Evolutionary conservation across 2,329 filamentous ascomycete genomes (phyloP).

Genomic region (Basipetospora chlamydospora): DNA sequence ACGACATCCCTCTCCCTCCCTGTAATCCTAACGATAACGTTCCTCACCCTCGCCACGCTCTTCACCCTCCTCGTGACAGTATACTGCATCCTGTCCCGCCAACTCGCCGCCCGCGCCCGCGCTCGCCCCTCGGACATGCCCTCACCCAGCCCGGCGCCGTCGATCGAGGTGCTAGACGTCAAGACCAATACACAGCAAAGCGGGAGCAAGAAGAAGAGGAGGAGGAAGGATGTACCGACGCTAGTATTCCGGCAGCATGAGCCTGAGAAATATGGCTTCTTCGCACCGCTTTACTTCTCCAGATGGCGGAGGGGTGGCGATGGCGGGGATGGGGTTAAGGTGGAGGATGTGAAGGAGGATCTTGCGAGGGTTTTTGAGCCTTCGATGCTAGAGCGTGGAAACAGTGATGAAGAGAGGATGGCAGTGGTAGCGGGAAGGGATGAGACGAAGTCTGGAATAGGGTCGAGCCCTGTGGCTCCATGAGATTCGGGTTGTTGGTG

Average conservation of each 20-base stretch:
- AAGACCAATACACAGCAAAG: neutral
- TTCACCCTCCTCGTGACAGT: constrained; percentile 3
- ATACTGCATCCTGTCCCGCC: constrained; percentile 4
- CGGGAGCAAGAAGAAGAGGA: neutral
- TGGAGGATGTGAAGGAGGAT: too few species aligned
- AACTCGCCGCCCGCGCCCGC: neutral
- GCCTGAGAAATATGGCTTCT: constrained; percentile 5
- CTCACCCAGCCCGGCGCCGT: neutral
- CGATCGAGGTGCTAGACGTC: neutral
- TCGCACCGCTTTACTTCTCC: constrained; percentile 5
- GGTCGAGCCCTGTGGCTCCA: too few species aligned
- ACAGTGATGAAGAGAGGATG: too few species aligned
- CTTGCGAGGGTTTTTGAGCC: too few species aligned
- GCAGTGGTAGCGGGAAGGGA: too few species aligned
- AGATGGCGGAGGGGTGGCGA: neutral
- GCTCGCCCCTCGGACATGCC: neutral
- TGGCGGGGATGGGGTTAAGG: too few species aligned
- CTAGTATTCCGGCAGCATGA: constrained; percentile 6
- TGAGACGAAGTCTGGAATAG: too few species aligned
- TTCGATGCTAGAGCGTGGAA: too few species aligned
- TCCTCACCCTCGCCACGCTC: constrained; percentile 3
- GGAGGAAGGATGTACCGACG: neutral
- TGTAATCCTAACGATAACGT: constrained; percentile 2
- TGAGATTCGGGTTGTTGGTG: too few species aligned
- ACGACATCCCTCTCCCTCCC: constrained; percentile 1